Base-by-base conservation (phyloP, 1,284 basidiomycete genomes). In the Marasmius tenuissimus region DNA sequence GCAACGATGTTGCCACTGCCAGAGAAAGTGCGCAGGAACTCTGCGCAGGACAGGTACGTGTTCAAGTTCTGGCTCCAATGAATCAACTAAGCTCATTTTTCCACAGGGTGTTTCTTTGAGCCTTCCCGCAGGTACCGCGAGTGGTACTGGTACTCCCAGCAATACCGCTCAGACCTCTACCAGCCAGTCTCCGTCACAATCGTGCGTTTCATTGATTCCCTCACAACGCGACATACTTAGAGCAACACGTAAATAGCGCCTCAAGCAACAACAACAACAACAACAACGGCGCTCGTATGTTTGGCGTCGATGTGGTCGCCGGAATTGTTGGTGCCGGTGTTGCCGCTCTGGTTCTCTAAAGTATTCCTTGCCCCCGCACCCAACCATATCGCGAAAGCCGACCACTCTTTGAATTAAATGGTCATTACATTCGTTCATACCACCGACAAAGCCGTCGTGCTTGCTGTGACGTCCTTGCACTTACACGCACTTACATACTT, bases 1-100 rank as follows among this genome's bases (percentile, higher is more conserved):
- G 58, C 22, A n/a, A 33, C 42, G 58, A 60, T 37, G 16, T 60
- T 10, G 12, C 14, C 16, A 27, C 2, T 12, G 58, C 58, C 20
- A 18, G 39, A 18, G 5, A 16, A 33, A 35, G 12, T 16, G 51
- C 50, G 3, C 49, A 53, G 20, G 12, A 22, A 22, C 51, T 60
- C 16, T 60, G 58, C 50, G 58, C 58, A 16, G n/a, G 8, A n/a
- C 33, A 22, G 3, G 58, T 60, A 42, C 20, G 50, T 60, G 18
- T 11, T 33, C 50, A 27, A 27, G 27, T 27, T 27, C 22, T 35
- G 11, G 7, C 8, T 33, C 14, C n/a, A 37, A 18, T 16, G 34
- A 37, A 34, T 16, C 18, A 34, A n/a, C 2, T 33, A 9, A 16
- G 34, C 34, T 38, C 34, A 54, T 54, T 5, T 6, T 33, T 22